A percentile compares a stretch with the other conserved stretches of the same genome.
These are phyloP conservation scores for Cyclotella sp. DNA, from an alignment of 108 stramenopile genomes.

Conservation along the genomic window DNA sequence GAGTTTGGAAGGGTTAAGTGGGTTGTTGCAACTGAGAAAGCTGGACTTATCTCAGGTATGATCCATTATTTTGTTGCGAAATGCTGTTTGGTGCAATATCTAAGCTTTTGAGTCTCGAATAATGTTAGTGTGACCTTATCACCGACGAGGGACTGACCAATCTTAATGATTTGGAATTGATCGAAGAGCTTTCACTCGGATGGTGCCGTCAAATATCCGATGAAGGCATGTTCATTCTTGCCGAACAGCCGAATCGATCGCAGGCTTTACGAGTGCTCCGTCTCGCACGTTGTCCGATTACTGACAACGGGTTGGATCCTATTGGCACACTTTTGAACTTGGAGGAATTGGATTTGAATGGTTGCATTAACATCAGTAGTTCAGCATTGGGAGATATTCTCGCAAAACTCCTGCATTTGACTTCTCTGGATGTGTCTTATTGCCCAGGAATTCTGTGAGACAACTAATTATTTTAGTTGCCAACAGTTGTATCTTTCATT, in stretches of 20 bases:
- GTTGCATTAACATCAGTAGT: slow-evolving; percentile 73
- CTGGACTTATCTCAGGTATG: slow-evolving; percentile 73
- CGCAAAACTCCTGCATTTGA: slow-evolving; percentile 50
- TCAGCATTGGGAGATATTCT: slow-evolving; percentile 62
- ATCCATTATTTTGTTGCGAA: neutral
- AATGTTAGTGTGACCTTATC: slow-evolving; percentile 71
- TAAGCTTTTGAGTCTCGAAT: neutral
- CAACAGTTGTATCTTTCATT: neutral
- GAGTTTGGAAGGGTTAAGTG: slow-evolving; percentile 59
- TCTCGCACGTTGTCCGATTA: slow-evolving; percentile 74
- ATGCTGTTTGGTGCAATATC: neutral
- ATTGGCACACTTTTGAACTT: slow-evolving; percentile 56
- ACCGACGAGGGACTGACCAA: slow-evolving; percentile 72
- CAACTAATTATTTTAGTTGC: neutral
- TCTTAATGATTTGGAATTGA: slow-evolving; percentile 54
- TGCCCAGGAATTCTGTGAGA: slow-evolving; percentile 81
- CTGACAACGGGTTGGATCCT: slow-evolving; percentile 62
- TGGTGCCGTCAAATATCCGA: slow-evolving; percentile 82
- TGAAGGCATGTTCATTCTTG: slow-evolving; percentile 62
- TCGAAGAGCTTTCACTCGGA: slow-evolving; percentile 83
- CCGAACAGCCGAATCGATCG: slow-evolving; percentile 58
- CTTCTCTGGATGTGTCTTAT: slow-evolving; percentile 64
- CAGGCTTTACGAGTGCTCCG: slow-evolving; percentile 59
- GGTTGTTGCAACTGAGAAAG: slow-evolving; percentile 55
- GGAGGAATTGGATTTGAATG: slow-evolving; percentile 80